Conservation (phyloP, 2,329 filamentous ascomycete species). For the Parascedosporium putredinis region DNA sequence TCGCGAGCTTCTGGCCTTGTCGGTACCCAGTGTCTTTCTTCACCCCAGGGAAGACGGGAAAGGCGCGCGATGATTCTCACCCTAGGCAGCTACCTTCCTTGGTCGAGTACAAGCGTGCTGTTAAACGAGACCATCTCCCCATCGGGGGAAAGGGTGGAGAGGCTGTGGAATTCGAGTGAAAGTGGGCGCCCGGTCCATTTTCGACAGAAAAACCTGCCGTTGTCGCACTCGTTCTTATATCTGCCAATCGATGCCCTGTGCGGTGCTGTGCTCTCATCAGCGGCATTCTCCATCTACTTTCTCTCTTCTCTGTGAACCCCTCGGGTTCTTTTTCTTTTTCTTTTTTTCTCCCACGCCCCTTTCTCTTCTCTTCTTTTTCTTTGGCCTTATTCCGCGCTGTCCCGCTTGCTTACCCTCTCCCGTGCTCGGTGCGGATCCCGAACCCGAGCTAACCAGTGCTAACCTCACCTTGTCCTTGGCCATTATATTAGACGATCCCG, state of each 20-base stretch:
- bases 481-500: neutral
- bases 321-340: neutral
- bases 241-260: neutral
- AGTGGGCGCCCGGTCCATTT: neutral
- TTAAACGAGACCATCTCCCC: neutral
- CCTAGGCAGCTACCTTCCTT: too few relatives aligned
- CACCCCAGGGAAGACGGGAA: too few relatives aligned
- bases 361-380: neutral
- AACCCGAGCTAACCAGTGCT: neutral
- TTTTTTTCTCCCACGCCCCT: neutral
- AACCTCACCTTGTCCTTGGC: neutral
- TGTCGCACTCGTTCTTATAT: neutral
- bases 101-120: neutral
- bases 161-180: neutral
- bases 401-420: too few relatives aligned
- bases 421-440: neutral
- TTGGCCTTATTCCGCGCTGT: neutral
- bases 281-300: too few relatives aligned
- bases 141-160: neutral
- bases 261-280: too few relatives aligned
- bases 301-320: neutral
- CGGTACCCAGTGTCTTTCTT: too few relatives aligned
- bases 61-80: too few relatives aligned
- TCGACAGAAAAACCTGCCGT: neutral
- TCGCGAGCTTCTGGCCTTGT: neutral